phyloP scores from a whole-genome alignment of 345 rosid species.

The Crucihimalaya himalaica region DNA sequence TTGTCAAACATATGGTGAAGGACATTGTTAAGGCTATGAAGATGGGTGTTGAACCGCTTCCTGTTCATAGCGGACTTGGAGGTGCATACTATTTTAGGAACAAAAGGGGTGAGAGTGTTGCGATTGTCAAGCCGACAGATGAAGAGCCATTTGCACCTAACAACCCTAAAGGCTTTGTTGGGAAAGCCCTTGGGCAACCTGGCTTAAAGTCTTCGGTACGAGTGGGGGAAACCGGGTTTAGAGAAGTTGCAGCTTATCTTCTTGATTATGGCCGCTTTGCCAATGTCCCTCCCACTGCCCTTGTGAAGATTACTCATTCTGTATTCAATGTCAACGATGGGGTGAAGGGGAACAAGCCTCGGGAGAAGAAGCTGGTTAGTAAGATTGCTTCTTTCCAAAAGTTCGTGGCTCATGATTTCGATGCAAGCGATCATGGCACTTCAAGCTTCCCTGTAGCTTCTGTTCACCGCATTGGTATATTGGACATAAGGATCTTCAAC shows the following conservation, averaged over 20 bases:
- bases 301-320: constrained; percentile 94
- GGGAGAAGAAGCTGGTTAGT: constrained; percentile 73
- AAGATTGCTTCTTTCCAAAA: constrained; percentile 97
- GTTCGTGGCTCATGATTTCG: constrained; percentile 90
- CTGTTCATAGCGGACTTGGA: constrained; percentile 85
- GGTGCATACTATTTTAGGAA: constrained; percentile 93
- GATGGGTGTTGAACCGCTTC: constrained; percentile 80
- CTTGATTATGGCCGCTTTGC: constrained; percentile 81
- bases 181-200: constrained; percentile 96
- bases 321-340: constrained; percentile 85
- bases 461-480: constrained; percentile 90
- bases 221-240: constrained; percentile 93
- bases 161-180: constrained; percentile 96
- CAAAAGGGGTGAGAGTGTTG: constrained; percentile 69
- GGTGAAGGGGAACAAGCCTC: constrained; percentile 66
- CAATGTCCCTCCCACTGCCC: constrained; percentile 91
- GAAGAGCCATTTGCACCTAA: constrained; percentile 99
- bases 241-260: constrained; percentile 99
- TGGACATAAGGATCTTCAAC: constrained; percentile 87
- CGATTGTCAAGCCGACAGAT: constrained; percentile 96
- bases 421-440: constrained; percentile 96
- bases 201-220: constrained; percentile 96
- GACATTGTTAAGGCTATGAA: constrained; percentile 83
- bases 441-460: constrained; percentile 92
- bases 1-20: constrained; percentile 56